A percentile compares a stretch with the other conserved stretches of the same genome.
Evolutionary conservation across 495 filamentous ascomycete species (phyloP).

Genomic region (Ascobolus immersus): DNA sequence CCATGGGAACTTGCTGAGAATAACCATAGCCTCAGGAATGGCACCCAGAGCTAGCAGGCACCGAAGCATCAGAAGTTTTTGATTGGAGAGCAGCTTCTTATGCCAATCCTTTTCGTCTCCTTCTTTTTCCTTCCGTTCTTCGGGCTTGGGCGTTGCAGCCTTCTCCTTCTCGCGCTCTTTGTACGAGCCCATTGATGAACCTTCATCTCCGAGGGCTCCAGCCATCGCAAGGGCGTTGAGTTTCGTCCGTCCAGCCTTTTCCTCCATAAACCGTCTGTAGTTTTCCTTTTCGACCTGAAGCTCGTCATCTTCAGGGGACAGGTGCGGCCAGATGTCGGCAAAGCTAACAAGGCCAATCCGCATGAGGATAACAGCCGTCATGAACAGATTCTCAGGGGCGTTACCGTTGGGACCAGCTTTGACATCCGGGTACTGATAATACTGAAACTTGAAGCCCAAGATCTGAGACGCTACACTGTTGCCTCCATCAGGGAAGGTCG

Average conservation of each 20-base stretch:
- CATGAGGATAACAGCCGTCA: slow-evolving; percentile 71
- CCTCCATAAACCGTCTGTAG: slow-evolving; percentile 51
- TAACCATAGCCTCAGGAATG: slow-evolving; percentile 74
- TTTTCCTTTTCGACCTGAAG: slow-evolving; percentile 46
- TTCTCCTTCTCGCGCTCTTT: slow-evolving; percentile 16
- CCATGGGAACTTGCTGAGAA: slow-evolving; percentile 80
- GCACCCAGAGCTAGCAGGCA: slow-evolving; percentile 77
- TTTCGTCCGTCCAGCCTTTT: slow-evolving; percentile 42
- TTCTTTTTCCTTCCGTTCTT: slow-evolving; percentile 14
- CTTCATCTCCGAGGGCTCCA: slow-evolving; percentile 66
- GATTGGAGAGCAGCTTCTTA: slow-evolving; percentile 64
- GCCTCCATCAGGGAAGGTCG: slow-evolving; percentile 25
- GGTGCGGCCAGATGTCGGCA: slow-evolving; percentile 71
- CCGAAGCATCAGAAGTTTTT: slow-evolving; percentile 62
- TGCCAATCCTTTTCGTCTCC: slow-evolving; percentile 34
- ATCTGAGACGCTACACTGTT: slow-evolving; percentile 82
- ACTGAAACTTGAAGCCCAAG: slow-evolving; percentile 89
- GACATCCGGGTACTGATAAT: slow-evolving; percentile 55
- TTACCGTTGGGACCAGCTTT: slow-evolving; percentile 39
- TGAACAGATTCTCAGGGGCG: slow-evolving; percentile 68
- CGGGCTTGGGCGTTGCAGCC: slow-evolving; percentile 18
- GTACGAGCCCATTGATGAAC: no score
- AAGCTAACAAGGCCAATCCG: slow-evolving; percentile 97
- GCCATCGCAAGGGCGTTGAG: slow-evolving; percentile 78
- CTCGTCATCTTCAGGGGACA: slow-evolving; percentile 58